Conservation (phyloP, 2,329 filamentous ascomycete species). For the Xylariaceae sp. region DNA sequence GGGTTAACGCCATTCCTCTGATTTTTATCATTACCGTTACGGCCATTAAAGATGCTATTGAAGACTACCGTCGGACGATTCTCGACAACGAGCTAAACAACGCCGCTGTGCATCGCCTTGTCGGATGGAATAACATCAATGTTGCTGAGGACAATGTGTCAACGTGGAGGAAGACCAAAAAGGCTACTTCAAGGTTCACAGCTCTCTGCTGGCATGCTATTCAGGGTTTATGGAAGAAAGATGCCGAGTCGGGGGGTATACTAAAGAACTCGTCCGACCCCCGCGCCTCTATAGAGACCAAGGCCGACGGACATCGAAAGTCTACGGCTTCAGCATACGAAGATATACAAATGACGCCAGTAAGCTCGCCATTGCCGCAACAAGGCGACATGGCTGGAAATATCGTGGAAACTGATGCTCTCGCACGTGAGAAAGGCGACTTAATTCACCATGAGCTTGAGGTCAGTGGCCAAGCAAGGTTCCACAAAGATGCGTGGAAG, state of each 20-base stretch:
- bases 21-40: conserved; percentile 92
- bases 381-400: conserved; percentile 8
- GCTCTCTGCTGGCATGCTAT: conserved; percentile 58
- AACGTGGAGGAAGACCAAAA: conserved; percentile 87
- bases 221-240: conserved; percentile 54
- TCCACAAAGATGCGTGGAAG: conserved; percentile 96
- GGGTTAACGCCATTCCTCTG: conserved; percentile 85
- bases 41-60: conserved; percentile 90
- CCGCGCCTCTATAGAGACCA: conserved; percentile 70
- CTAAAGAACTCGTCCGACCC: conserved; percentile 60
- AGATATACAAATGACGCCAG: conserved; percentile 94
- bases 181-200: conserved; percentile 72
- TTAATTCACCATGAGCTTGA: conserved; percentile 75
- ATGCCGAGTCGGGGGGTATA: conserved; percentile 56
- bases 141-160: conserved; percentile 86
- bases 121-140: conserved; percentile 93
- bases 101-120: conserved; percentile 86
- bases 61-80: conserved; percentile 90
- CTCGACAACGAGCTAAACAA: conserved; percentile 96
- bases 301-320: conserved; percentile 57
- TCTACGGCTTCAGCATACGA: conserved; percentile 62
- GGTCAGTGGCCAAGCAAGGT: conserved; percentile 74
- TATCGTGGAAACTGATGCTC: conserved; percentile 39
- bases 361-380: conserved; percentile 76
- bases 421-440: conserved; percentile 56